These are phyloP conservation scores for Euphorbia peplus DNA, from an alignment of 345 rosid genomes.

Conservation along the genomic window DNA sequence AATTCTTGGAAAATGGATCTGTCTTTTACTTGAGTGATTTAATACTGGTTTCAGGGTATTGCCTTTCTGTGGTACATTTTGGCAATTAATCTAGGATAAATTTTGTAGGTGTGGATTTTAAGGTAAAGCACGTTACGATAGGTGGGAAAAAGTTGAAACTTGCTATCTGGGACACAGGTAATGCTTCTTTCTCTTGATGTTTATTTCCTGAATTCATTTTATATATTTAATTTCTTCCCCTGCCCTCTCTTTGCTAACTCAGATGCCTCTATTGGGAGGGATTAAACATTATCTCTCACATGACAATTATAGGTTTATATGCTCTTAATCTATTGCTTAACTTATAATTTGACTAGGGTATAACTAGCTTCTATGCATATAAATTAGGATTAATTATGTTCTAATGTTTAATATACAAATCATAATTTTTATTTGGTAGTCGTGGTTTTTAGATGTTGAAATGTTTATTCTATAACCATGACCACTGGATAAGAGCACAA, in stretches of 20 bases:
- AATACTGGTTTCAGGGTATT: neutral
- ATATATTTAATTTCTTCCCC: neutral
- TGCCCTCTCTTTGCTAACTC: neutral
- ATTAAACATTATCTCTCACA: neutral
- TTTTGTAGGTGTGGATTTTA: slow-evolving; percentile 83
- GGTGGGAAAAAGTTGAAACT: slow-evolving; percentile 89
- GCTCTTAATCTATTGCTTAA: neutral
- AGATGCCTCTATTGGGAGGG: neutral
- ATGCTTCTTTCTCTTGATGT: neutral
- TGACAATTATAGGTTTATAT: neutral
- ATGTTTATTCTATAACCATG: neutral
- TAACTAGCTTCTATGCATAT: neutral
- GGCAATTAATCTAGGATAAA: neutral
- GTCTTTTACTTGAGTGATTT: neutral
- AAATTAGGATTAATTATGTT: neutral
- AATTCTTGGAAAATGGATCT: neutral
- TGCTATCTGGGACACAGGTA: slow-evolving; percentile 97
- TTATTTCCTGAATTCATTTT: neutral
- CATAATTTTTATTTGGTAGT: neutral
- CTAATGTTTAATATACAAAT: no score
- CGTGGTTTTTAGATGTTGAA: neutral
- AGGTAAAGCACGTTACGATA: slow-evolving; percentile 69
- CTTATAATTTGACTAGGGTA: neutral
- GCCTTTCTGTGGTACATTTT: neutral
- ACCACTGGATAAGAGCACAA: neutral